Evolutionary conservation across 257 asterid genomes (phyloP).

Genomic region (Coffea canephora): DNA sequence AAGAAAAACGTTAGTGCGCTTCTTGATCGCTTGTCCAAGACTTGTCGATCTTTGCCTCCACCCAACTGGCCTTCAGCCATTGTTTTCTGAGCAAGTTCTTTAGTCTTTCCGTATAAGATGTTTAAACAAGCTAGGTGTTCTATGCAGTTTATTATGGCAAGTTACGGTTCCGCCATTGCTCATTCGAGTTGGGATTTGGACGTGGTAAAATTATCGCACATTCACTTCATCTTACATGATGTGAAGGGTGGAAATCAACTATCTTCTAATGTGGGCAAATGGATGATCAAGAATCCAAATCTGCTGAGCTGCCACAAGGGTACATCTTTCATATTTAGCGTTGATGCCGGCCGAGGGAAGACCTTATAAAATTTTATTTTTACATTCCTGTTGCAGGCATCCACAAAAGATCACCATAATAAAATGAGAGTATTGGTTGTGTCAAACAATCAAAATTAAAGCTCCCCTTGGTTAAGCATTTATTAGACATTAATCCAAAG

Average conservation of each 20-base stretch:
- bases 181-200: too few species aligned
- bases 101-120: not conserved
- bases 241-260: too few species aligned
- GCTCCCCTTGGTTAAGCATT: too few species aligned
- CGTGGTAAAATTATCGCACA: too few species aligned
- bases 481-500: not conserved
- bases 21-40: not conserved
- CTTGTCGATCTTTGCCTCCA: not conserved
- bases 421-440: not conserved
- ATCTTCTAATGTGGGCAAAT: too few species aligned
- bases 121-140: too few species aligned
- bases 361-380: not conserved
- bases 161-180: too few species aligned
- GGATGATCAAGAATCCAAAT: too few species aligned
- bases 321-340: not conserved
- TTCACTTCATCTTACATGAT: too few species aligned
- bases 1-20: not conserved
- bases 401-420: too few species aligned
- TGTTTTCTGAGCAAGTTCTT: not conserved
- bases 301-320: too few species aligned
- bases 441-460: not conserved
- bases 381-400: not conserved
- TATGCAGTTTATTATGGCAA: too few species aligned
- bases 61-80: not conserved
- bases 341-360: slow-evolving; percentile 1